Evolutionary conservation across 495 filamentous ascomycete genomes (phyloP).

Genomic region (Hypoxylon trugodes): DNA sequence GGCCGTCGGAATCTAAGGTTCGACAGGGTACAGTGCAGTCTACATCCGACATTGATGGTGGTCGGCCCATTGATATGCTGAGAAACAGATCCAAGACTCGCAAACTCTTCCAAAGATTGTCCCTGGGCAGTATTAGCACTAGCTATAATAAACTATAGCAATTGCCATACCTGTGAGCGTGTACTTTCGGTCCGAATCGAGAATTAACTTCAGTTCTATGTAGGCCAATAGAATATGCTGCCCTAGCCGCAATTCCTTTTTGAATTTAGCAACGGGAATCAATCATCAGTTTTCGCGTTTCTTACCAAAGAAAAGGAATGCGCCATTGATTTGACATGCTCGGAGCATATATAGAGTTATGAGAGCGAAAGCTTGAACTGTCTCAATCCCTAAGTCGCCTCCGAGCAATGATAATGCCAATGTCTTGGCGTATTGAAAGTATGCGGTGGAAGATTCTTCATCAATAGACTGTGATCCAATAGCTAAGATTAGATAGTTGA

Average conservation of each 20-base stretch:
- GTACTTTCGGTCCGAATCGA: slow-evolving; percentile 60
- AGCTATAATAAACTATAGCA: background rate
- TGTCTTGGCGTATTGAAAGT: slow-evolving; percentile 65
- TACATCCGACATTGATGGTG: slow-evolving; percentile 66
- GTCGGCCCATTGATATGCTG: slow-evolving; percentile 66
- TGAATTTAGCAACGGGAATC: slow-evolving; percentile 35
- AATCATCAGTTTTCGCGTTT: background rate
- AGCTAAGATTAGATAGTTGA: slow-evolving; percentile 67
- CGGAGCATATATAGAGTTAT: slow-evolving; percentile 69
- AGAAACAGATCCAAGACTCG: slow-evolving; percentile 68
- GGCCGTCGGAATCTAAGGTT: slow-evolving; percentile 36
- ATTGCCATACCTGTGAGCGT: slow-evolving; percentile 43
- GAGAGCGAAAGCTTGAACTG: slow-evolving; percentile 66
- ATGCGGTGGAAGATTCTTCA: slow-evolving; percentile 57
- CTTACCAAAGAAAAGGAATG: slow-evolving; percentile 63
- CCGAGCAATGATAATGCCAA: slow-evolving; percentile 63
- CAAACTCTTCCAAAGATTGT: slow-evolving; percentile 69
- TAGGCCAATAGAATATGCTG: slow-evolving; percentile 67
- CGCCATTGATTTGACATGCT: slow-evolving; percentile 67
- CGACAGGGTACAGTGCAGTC: slow-evolving; percentile 61
- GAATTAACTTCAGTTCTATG: slow-evolving; percentile 69
- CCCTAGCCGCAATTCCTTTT: slow-evolving; percentile 62
- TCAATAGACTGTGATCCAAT: slow-evolving; percentile 67
- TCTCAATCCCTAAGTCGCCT: slow-evolving; percentile 63
- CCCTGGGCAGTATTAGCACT: slow-evolving; percentile 48